Base-by-base conservation (phyloP, 139 green algal genomes). In the Pseudopediastrum boryanum region DNA sequence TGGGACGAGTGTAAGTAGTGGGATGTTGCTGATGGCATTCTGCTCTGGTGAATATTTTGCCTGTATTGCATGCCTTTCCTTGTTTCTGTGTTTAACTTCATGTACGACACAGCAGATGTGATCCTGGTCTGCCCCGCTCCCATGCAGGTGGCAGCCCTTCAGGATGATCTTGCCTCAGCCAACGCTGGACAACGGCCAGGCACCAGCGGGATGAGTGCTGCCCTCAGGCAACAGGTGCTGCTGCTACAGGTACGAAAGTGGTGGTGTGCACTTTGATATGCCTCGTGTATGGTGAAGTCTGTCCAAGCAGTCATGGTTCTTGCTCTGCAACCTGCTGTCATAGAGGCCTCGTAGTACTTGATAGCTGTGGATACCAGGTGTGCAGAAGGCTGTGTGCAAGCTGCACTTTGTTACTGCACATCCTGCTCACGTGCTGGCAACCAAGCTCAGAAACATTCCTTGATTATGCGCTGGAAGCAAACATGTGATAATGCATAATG, bases 181-280 rank as follows among this genome's bases (percentile, higher is more conserved):
- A 56, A 44, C 41, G 51, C n/a, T n/a, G n/a, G 19, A 21, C 58
- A 70, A 23, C 59, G 73, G 39, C 62, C 74, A n/a, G 74, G 74
- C 46, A 74, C 74, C 44, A 74, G 74, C 46, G 74, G 74, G 23
- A 54, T 74, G 62, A 56, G 46, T 48, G 64, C 61, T 38, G 74
- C 62, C 16, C 62, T 81, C 10, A 50, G 46, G 29, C 74, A 72
- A 35, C 74, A 81, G 62, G 61, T 81, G 61, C 33, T 71, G 42
- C 13, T 44, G 23, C 42, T 79, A 42, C 72, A 79, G 72, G 72
- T 79, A n/a, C n/a, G n/a, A n/a, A n/a, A n/a, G n/a, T n/a, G n/a
- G n/a, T n/a, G 21, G 29, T 27, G 19, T 51, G 66, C 31, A 31
- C 25, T 6, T 10, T 42, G 6, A 13, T 39, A 19, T 67, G 56